Evolutionary conservation across 805 yeast species (phyloP).

Genomic region (Metschnikowia proteae): DNA sequence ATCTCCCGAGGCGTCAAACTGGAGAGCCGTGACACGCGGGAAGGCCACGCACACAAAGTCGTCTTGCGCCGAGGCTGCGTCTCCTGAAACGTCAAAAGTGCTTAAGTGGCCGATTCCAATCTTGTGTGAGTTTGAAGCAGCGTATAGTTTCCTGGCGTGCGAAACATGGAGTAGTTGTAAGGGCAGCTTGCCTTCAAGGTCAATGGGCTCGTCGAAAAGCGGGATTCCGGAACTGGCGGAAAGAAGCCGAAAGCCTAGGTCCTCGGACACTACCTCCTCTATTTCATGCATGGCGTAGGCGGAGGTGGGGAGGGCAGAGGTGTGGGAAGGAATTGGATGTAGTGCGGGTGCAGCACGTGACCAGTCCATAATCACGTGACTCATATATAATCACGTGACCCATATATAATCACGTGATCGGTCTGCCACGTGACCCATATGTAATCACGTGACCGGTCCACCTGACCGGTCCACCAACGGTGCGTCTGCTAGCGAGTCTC

Average conservation of each 20-base stretch:
- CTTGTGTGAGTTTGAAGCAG: constrained; percentile 35
- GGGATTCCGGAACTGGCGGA: constrained; percentile 27
- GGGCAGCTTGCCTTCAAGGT: constrained; percentile 17
- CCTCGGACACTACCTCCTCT: constrained; percentile 29
- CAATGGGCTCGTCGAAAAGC: constrained; percentile 27
- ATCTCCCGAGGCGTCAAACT: constrained; percentile 18
- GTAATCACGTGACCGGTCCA: no score
- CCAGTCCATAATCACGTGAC: no score
- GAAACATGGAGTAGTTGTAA: constrained; percentile 37
- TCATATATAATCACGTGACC: no score
- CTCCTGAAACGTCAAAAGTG: constrained; percentile 24
- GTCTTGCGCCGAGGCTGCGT: constrained; percentile 5
- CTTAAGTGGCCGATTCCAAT: constrained; percentile 34
- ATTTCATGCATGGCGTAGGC: constrained; percentile 7
- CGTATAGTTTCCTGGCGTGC: constrained; percentile 27
- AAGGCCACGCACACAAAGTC: constrained; percentile 6
- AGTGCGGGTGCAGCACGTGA: background rate
- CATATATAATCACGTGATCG: no score
- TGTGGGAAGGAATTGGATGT: background rate
- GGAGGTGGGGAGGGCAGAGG: background rate
- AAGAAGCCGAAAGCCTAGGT: constrained; percentile 46
- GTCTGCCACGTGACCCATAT: no score
- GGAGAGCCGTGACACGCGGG: constrained; percentile 18
- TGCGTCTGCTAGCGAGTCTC: no score
- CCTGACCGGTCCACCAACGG: no score